phyloP scores from a whole-genome alignment of 495 filamentous ascomycete genomes.

The Clavariopsis aquatica region DNA sequence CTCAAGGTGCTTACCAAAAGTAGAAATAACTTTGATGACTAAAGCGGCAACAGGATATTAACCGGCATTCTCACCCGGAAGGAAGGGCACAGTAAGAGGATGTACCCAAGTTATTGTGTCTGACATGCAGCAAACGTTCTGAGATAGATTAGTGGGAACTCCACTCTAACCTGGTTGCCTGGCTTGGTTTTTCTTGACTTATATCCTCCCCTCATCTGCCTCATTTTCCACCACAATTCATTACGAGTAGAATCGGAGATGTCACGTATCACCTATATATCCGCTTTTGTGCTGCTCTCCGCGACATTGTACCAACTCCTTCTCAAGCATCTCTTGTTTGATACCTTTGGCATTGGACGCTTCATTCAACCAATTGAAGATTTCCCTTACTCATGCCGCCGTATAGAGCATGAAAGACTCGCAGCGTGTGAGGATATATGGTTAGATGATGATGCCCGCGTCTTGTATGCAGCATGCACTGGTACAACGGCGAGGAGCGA shows the following conservation, averaged over 20 bases:
- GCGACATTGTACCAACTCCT: slow-evolving; percentile 14
- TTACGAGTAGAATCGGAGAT: background rate
- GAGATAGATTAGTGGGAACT: no score
- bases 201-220: no score
- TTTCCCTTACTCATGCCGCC: slow-evolving; percentile 17
- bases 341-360: slow-evolving; percentile 14
- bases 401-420: slow-evolving; percentile 14
- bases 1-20: no score
- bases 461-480: slow-evolving; percentile 17
- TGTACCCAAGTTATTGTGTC: no score
- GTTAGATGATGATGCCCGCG: slow-evolving; percentile 13
- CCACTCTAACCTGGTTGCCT: no score
- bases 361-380: slow-evolving; percentile 17
- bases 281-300: background rate
- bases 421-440: slow-evolving; percentile 22
- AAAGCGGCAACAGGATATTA: no score
- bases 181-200: no score
- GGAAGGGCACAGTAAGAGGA: no score
- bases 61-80: no score
- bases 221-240: no score
- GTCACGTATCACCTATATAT: background rate
- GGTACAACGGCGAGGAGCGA: background rate
- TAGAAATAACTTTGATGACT: no score
- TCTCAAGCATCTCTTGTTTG: slow-evolving; percentile 7
- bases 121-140: no score